Conservation (phyloP, 331 rosid species). For the Malus hybrid region DNA sequence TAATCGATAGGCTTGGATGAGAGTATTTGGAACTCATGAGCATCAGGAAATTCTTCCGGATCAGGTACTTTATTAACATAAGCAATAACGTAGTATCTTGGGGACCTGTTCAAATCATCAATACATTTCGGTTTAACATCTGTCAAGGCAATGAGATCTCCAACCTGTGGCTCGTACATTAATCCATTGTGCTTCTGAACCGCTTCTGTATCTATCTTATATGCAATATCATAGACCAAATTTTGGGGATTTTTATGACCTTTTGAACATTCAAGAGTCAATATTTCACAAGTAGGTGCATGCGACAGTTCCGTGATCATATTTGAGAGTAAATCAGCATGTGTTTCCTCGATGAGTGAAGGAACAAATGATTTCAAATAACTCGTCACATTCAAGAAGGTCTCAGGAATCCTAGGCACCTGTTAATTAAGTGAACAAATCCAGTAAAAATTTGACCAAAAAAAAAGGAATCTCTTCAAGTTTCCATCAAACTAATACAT, state of each 20-base stretch:
- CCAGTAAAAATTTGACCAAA: background rate
- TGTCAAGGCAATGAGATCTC: slow-evolving; percentile 21
- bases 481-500: no score
- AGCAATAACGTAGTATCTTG: slow-evolving; percentile 20
- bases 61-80: slow-evolving; percentile 14
- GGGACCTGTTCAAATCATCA: slow-evolving; percentile 10
- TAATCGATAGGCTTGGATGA: slow-evolving; percentile 15
- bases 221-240: background rate
- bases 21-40: background rate
- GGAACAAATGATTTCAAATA: slow-evolving; percentile 37
- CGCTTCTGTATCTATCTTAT: background rate
- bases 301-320: background rate
- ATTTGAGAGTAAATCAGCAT: slow-evolving; percentile 30
- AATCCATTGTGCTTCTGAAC: background rate
- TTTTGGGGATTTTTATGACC: background rate
- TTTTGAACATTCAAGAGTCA: background rate
- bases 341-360: slow-evolving; percentile 54
- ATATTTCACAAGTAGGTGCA: slow-evolving; percentile 29
- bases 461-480: no score
- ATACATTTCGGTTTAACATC: slow-evolving; percentile 3
- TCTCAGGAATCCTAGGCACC: slow-evolving; percentile 40
- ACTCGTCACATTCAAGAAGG: slow-evolving; percentile 14
- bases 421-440: slow-evolving; percentile 2
- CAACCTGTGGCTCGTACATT: slow-evolving; percentile 6
- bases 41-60: background rate